Evolutionary conservation across 495 filamentous ascomycete species (phyloP), one percentile per base, ranked within the genome.

Genomic region (Saxophila tyrrhenica): DNA sequence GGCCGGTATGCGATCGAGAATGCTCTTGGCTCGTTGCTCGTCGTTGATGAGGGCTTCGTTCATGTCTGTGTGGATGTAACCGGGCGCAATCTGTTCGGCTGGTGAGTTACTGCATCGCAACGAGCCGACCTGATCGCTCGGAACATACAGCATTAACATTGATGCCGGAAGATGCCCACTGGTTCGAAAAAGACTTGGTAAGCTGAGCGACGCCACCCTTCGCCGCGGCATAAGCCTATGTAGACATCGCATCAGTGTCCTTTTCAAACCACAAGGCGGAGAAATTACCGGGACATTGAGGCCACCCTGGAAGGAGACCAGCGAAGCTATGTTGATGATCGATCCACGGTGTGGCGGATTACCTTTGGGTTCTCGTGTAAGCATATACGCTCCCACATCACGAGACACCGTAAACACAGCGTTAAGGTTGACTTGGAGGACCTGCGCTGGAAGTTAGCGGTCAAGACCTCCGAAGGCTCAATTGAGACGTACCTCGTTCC

Each of bases 21-120:
- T 94, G 50, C 82, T 82, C 50, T 72, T 75, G 54, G 83, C 75
- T 51, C 90, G 70, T 50, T 74, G 75, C 52, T 74, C 60, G 62
- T 95, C 83, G 17, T 82, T 76, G 45, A 94, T 78, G 62, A 95
- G 65, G 3, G 87, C 89, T 39, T 73, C 76, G 65, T 95, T 95
- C 89, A 95, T 95, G 50, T 94, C 88, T 9, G 89, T 95, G 44
- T 77, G 85, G 50, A 95, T 84, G 62, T 95, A 94, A 1, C 80
- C 79, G 1, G 80, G 80, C 32, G 68, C 68, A 54, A 69, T 67
- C 39, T 53, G 39, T 23, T 3, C 16, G 16, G 5, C 41, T 9
- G 7, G n/a, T 44, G n/a, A n/a, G n/a, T n/a, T n/a, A n/a, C n/a
- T n/a, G n/a, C n/a, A n/a, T n/a, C n/a, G n/a, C n/a, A n/a, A n/a